Base-by-base conservation (phyloP, 2,329 filamentous ascomycete species). In the Ceratocystis lukuohia region DNA sequence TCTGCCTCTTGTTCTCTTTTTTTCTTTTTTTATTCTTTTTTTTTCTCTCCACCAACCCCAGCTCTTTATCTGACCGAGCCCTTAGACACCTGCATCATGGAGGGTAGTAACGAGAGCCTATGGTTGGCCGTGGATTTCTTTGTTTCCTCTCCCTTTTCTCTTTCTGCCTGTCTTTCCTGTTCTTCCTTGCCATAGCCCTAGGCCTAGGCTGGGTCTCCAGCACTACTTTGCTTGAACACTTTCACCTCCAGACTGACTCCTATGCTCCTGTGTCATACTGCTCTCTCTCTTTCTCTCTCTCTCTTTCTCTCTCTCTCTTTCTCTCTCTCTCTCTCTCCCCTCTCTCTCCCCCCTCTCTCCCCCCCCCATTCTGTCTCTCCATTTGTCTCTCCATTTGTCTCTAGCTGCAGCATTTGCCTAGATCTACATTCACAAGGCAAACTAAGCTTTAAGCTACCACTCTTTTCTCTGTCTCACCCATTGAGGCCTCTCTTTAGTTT, bases 61-160 rank as follows among this genome's bases (percentile, higher is more conserved):
- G 53, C 20, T 28, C 22, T 57, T 12, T n/a, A 30, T 57, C 28
- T 22, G 25, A 33, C 53, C 53, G 53, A 57, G 53, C 15, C 25
- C 37, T 57, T 57, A 12, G 17, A 33, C 53, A 57, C 53, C 17
- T 57, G 53, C 53, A 57, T 57, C 25, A 57, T 57, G 53, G 53
- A 30, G 53, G 53, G 53, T 33, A 22, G 22, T n/a, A 30, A 7
- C n/a, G 5, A 22, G 48, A 25, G 56, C 20, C 15, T 41, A 20
- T 20, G 30, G 20, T 17, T 61, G 41, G 61, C 22, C 8, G 5
- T 44, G 3, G 44, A 15, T n/a, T 20, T 12, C 15, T 41, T 63
- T 44, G 8, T 20, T 63, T 25, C 22, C 37, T 37, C 50, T 30
- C 33, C 22, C 33, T 22, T 45, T 61, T 61, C 6, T 61, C 22